Percentiles rank a stretch among this genome's conserved stretches.
These are phyloP conservation scores for Candida sp. DNA, from an alignment of 1,139 yeast species.

Conservation along the genomic window DNA sequence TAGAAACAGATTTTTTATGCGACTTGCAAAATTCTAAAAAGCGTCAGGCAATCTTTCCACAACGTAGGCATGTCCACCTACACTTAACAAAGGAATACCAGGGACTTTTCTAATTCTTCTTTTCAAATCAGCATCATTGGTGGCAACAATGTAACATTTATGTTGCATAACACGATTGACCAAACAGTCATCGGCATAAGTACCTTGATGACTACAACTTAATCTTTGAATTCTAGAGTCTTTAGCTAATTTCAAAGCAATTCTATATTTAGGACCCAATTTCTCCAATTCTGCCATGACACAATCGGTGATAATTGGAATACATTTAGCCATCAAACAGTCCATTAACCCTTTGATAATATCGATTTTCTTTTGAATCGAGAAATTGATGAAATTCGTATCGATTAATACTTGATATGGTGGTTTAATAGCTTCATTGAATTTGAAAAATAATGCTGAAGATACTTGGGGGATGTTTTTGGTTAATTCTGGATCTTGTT, in stretches of 20 bases:
- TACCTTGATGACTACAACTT: conserved; percentile 90
- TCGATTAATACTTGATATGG: conserved; percentile 95
- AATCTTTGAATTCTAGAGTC: conserved; percentile 89
- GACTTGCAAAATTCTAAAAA: too few relatives aligned
- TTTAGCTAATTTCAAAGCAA: conserved; percentile 87
- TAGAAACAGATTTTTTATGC: too few relatives aligned
- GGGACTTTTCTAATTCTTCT: conserved; percentile 94
- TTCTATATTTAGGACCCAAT: conserved; percentile 89
- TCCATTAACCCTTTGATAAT: conserved; percentile 96
- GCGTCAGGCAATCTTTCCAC: conserved; percentile 95
- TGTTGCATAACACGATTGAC: conserved; percentile 93
- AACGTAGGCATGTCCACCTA: conserved; percentile 88
- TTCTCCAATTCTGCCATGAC: conserved; percentile 98
- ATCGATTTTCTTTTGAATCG: conserved; percentile 93
- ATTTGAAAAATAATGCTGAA: conserved; percentile 92
- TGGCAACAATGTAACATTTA: conserved; percentile 95
- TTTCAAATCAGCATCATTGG: conserved; percentile 97
- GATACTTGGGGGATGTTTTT: conserved; percentile 91
- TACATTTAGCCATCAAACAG: conserved; percentile 88
- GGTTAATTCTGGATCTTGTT: conserved; percentile 77
- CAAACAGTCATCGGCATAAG: conserved; percentile 97
- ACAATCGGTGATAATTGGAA: conserved; percentile 94
- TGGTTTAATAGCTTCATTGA: conserved; percentile 89
- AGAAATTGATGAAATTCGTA: conserved; percentile 94
- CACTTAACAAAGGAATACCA: conserved; percentile 96